A percentile compares a stretch with the other conserved stretches of the same genome.
These are phyloP conservation scores for Ophiognomonia clavigignenti-juglandacearum DNA, from an alignment of 2,329 filamentous ascomycete genomes.

Conservation along the genomic window DNA sequence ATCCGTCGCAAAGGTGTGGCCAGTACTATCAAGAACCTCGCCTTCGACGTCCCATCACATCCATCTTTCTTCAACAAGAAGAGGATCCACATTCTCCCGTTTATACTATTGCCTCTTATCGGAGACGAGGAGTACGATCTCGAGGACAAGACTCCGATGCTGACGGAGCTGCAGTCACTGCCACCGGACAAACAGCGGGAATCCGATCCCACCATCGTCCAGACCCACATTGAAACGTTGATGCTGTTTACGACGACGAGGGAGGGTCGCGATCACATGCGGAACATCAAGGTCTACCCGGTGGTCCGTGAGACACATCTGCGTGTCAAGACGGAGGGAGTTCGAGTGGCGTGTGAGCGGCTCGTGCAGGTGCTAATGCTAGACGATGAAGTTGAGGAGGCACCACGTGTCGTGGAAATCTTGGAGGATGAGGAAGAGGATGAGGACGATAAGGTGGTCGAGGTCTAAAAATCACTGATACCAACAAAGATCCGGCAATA, in stretches of 20 bases:
- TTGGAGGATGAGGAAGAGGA: constrained; percentile 43
- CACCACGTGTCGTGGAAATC: constrained; percentile 38
- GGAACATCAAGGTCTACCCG: constrained; percentile 78
- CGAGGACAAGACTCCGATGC: constrained; percentile 81
- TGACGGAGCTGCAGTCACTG: constrained; percentile 83
- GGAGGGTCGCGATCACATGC: constrained; percentile 68
- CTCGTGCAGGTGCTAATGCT: constrained; percentile 85
- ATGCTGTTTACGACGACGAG: constrained; percentile 76
- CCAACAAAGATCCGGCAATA: too few species aligned
- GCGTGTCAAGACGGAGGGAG: constrained; percentile 70
- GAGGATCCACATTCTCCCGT: constrained; percentile 78
- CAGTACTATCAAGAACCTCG: constrained; percentile 88
- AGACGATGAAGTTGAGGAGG: constrained; percentile 49
- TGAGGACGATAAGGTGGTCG: constrained; percentile 50
- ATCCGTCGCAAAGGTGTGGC: constrained; percentile 92
- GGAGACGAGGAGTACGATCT: constrained; percentile 84
- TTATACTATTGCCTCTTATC: constrained; percentile 81
- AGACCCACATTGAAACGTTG: constrained; percentile 85
- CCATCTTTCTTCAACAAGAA: constrained; percentile 64
- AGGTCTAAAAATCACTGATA: constrained; percentile 35
- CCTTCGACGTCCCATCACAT: constrained; percentile 76
- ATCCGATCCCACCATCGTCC: constrained; percentile 67
- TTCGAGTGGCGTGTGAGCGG: constrained; percentile 80
- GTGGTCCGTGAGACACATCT: constrained; percentile 83
- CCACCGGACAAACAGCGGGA: constrained; percentile 88